Evolutionary conservation across 352 stramenopile genomes (phyloP).

Genomic region (Globisporangium apiculatum): DNA sequence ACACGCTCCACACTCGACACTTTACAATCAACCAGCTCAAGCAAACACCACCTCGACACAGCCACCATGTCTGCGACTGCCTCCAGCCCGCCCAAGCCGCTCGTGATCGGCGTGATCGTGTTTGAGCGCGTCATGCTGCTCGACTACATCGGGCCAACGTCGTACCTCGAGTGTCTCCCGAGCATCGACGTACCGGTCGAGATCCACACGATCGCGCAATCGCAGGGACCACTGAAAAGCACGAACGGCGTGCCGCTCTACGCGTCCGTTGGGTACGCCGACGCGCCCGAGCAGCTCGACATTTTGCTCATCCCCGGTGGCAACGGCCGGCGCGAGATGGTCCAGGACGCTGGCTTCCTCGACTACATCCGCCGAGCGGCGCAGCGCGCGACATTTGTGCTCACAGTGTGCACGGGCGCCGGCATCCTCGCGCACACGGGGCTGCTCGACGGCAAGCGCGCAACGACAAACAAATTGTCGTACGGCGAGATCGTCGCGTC

Average conservation of each 20-base stretch:
- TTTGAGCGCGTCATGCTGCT: conserved; percentile 54
- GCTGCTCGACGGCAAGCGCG: conserved; percentile 20
- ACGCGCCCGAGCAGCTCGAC: conserved; percentile 17
- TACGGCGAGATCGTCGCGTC: conserved; percentile 13
- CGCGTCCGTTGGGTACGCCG: conserved; percentile 13
- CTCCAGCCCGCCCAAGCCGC: not conserved
- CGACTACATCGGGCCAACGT: conserved; percentile 48
- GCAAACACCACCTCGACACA: too few relatives aligned
- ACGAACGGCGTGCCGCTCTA: conserved; percentile 26
- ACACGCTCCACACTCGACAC: not conserved
- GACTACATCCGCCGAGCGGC: conserved; percentile 14
- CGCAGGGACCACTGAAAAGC: conserved; percentile 24
- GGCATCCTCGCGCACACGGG: conserved; percentile 19
- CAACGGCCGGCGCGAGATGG: conserved; percentile 5
- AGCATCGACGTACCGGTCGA: conserved; percentile 31
- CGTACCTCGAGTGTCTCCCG: conserved; percentile 53
- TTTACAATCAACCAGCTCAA: not conserved
- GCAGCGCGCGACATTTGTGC: conserved; percentile 7
- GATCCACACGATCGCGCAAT: conserved; percentile 43
- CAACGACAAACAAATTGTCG: conserved; percentile 24
- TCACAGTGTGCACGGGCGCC: conserved; percentile 22
- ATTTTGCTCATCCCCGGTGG: conserved; percentile 17
- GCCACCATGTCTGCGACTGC: too few relatives aligned
- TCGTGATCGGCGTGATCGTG: conserved; percentile 48
- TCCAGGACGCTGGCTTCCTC: conserved; percentile 13